phyloP scores from a whole-genome alignment of 441 rosid genomes.

The Dalechampia spathulata region DNA sequence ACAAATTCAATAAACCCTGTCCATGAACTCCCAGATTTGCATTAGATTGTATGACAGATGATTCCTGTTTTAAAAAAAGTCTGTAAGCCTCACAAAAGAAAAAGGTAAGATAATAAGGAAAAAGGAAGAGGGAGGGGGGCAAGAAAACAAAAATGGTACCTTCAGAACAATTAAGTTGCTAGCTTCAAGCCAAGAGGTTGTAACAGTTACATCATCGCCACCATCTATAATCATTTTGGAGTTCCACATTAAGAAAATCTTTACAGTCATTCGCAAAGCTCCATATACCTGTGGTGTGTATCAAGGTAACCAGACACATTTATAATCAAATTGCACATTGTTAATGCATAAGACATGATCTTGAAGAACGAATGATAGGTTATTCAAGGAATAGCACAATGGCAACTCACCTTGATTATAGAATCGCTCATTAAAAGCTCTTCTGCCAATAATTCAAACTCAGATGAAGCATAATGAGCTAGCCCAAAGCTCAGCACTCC shows the following conservation, averaged over 20 bases:
- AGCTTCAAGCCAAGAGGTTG: constrained; percentile 90
- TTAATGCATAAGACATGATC: too few relatives aligned
- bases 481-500: constrained; percentile 94
- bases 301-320: constrained; percentile 11
- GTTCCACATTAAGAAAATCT: constrained; percentile 99
- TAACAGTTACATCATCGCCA: constrained; percentile 74
- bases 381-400: background rate
- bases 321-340: constrained; percentile 14
- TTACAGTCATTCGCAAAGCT: constrained; percentile 95
- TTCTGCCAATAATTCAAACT: constrained; percentile 95
- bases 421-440: constrained; percentile 99
- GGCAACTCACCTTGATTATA: constrained; percentile 57
- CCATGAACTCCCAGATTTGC: constrained; percentile 97
- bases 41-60: constrained; percentile 90
- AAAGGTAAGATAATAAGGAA: constrained; percentile 16
- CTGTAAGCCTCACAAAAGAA: too few relatives aligned
- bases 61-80: constrained; percentile 70
- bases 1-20: constrained; percentile 88
- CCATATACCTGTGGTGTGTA: constrained; percentile 73
- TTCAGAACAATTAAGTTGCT: constrained; percentile 95
- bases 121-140: constrained; percentile 10
- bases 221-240: constrained; percentile 86
- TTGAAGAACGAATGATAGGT: too few relatives aligned
- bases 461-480: constrained; percentile 83
- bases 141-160: constrained; percentile 35